These are phyloP conservation scores for Laetiporus sulphureus DNA, from an alignment of 1,284 basidiomycete genomes.

Conservation along the genomic window DNA sequence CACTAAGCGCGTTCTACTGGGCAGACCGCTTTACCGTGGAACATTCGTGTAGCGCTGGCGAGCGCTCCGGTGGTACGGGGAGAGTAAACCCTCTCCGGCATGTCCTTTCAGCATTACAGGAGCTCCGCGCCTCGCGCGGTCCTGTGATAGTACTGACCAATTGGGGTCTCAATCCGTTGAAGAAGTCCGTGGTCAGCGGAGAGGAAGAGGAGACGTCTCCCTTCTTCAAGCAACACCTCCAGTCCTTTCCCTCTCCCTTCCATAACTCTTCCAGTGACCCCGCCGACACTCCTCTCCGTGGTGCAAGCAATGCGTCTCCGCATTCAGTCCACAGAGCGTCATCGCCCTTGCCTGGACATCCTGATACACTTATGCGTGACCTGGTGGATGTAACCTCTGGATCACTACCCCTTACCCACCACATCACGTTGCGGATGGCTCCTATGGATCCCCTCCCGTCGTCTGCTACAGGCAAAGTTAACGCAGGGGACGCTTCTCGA, in stretches of 20 bases:
- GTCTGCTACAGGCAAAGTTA: slow-evolving; percentile 20
- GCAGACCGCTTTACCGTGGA: slow-evolving; percentile 61
- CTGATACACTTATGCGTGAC: neutral
- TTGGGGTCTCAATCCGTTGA: slow-evolving; percentile 47
- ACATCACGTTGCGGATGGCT: slow-evolving; percentile 21
- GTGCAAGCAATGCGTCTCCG: too few species aligned
- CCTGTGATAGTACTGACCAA: slow-evolving; percentile 55
- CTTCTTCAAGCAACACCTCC: slow-evolving; percentile 48
- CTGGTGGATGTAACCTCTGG: neutral
- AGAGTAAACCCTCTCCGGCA: slow-evolving; percentile 33
- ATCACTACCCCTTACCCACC: slow-evolving; percentile 5
- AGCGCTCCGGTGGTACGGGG: slow-evolving; percentile 8
- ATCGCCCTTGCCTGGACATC: neutral
- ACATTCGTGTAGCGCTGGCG: slow-evolving; percentile 32
- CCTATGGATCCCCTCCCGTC: slow-evolving; percentile 22
- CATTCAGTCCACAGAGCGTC: too few species aligned
- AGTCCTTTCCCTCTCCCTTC: slow-evolving; percentile 36
- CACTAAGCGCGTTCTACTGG: slow-evolving; percentile 74
- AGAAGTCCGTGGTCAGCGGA: slow-evolving; percentile 15
- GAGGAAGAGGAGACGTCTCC: slow-evolving; percentile 19
- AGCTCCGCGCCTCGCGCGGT: slow-evolving; percentile 42
- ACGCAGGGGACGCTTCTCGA: slow-evolving; percentile 22
- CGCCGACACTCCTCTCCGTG: neutral
- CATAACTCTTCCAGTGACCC: slow-evolving; percentile 7
- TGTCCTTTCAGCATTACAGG: slow-evolving; percentile 43